phyloP scores from a whole-genome alignment of 495 filamentous ascomycete genomes.

The Cercophora sp. region DNA sequence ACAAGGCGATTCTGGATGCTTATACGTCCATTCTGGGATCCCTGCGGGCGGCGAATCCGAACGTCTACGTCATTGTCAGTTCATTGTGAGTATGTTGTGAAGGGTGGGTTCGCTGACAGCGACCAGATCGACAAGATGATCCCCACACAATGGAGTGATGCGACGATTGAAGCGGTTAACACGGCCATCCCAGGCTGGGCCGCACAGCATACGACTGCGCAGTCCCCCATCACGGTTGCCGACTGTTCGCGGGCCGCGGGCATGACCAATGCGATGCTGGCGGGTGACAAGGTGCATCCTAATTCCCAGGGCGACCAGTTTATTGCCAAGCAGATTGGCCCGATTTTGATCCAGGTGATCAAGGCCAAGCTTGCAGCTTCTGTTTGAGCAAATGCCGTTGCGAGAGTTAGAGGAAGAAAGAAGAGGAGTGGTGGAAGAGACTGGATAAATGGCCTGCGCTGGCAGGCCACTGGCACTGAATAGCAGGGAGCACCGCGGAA shows the following conservation, averaged over 20 bases:
- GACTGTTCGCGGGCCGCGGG: slow-evolving; percentile 25
- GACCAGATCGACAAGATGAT: slow-evolving; percentile 32
- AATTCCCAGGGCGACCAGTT: slow-evolving; percentile 31
- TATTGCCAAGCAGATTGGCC: slow-evolving; percentile 23
- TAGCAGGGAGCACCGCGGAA: too few relatives aligned
- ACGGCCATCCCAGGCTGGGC: slow-evolving; percentile 31
- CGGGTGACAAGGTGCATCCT: slow-evolving; percentile 31
- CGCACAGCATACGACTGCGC: slow-evolving; percentile 19
- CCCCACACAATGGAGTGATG: slow-evolving; percentile 25
- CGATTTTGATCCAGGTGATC: slow-evolving; percentile 21
- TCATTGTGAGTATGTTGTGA: too few relatives aligned
- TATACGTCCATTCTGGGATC: slow-evolving; percentile 29
- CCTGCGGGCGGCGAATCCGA: slow-evolving; percentile 30
- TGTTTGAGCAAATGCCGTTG: too few relatives aligned
- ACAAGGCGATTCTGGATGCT: slow-evolving; percentile 31
- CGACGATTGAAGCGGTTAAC: slow-evolving; percentile 29
- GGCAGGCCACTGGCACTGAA: too few relatives aligned
- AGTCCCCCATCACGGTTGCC: slow-evolving; percentile 32
- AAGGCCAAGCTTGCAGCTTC: slow-evolving; percentile 3
- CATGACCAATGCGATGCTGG: slow-evolving; percentile 24
- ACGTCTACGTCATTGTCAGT: slow-evolving; percentile 31
- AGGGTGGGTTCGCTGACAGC: too few relatives aligned
- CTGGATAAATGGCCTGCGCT: too few relatives aligned
- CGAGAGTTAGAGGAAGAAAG: background rate
- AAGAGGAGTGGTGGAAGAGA: too few relatives aligned